Conservation (phyloP, 2,329 filamentous ascomycete genomes). For the Nemania sp. region DNA sequence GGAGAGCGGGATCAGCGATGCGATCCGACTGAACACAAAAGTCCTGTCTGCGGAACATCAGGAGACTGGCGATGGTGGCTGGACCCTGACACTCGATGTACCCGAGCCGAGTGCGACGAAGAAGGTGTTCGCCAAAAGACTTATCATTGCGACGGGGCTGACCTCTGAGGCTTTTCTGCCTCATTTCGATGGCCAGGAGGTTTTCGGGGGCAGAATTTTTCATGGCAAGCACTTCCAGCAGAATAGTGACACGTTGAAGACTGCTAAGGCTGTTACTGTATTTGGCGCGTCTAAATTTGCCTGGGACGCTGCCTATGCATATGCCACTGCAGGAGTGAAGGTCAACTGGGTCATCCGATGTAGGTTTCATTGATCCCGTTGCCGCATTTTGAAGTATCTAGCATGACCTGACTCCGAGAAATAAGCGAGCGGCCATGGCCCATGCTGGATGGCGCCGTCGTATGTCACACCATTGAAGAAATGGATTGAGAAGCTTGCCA, state of each 20-base stretch:
- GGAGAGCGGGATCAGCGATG: constrained; percentile 53
- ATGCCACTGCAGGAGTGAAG: constrained; percentile 55
- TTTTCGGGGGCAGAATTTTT: constrained; percentile 59
- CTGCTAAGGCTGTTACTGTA: constrained; percentile 52
- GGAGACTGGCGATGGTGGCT: constrained; percentile 43
- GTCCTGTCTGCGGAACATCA: constrained; percentile 57
- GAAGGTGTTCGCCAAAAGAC: constrained; percentile 47
- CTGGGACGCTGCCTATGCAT: constrained; percentile 65
- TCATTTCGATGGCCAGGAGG: constrained; percentile 51
- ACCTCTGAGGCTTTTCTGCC: constrained; percentile 63
- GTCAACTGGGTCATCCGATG: constrained; percentile 62
- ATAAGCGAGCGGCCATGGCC: constrained; percentile 54
- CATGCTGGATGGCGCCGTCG: constrained; percentile 56
- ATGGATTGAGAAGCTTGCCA: constrained; percentile 54
- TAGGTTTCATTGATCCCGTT: constrained; percentile 9
- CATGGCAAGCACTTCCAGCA: constrained; percentile 58
- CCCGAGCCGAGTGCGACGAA: constrained; percentile 29
- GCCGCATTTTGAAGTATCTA: background rate
- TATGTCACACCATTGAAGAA: constrained; percentile 55
- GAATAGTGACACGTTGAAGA: constrained; percentile 42
- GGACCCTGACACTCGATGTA: constrained; percentile 34
- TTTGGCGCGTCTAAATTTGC: constrained; percentile 66
- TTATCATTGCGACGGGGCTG: constrained; percentile 66
- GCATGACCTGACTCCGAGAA: background rate
- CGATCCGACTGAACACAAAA: constrained; percentile 54